These are phyloP conservation scores for Staphylotrichum longicolle DNA, from an alignment of 495 filamentous ascomycete genomes.

Conservation along the genomic window DNA sequence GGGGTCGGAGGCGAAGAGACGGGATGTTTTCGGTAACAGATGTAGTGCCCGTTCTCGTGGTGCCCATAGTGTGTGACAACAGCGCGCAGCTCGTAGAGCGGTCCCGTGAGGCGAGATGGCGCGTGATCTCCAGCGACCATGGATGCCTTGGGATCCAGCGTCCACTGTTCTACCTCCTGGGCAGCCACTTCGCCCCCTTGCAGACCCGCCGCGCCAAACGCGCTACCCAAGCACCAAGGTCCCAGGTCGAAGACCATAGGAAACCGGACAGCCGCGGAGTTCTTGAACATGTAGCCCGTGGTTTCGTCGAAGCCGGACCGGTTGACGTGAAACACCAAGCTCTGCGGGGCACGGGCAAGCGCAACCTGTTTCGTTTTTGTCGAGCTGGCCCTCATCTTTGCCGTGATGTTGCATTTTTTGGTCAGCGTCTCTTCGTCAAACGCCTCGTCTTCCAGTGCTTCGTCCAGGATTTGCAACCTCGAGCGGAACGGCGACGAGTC, in stretches of 20 bases:
- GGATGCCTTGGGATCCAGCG: conserved; percentile 58
- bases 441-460: conserved; percentile 73
- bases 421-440: conserved; percentile 73
- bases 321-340: conserved; percentile 83
- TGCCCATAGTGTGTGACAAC: conserved; percentile 85
- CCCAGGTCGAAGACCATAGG: conserved; percentile 70
- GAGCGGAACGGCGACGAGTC: conserved; percentile 34
- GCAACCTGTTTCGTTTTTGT: conserved; percentile 89
- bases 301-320: conserved; percentile 84
- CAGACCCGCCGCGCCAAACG: conserved; percentile 21
- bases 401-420: conserved; percentile 68
- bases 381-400: conserved; percentile 63
- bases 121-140: conserved; percentile 59
- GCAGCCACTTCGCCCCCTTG: background rate
- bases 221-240: conserved; percentile 71
- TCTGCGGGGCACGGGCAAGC: conserved; percentile 74
- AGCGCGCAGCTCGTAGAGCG: conserved; percentile 76
- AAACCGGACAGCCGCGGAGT: conserved; percentile 72
- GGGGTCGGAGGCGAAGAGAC: conserved; percentile 7
- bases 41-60: conserved; percentile 95
- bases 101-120: conserved; percentile 46
- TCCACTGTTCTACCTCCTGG: conserved; percentile 60
- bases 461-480: conserved; percentile 60
- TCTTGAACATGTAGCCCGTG: conserved; percentile 77
- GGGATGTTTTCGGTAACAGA: conserved; percentile 76